Evolutionary conservation across 176 grass and related monocot genomes (phyloP).

Genomic region (Miscanthus lutarioriparius): DNA sequence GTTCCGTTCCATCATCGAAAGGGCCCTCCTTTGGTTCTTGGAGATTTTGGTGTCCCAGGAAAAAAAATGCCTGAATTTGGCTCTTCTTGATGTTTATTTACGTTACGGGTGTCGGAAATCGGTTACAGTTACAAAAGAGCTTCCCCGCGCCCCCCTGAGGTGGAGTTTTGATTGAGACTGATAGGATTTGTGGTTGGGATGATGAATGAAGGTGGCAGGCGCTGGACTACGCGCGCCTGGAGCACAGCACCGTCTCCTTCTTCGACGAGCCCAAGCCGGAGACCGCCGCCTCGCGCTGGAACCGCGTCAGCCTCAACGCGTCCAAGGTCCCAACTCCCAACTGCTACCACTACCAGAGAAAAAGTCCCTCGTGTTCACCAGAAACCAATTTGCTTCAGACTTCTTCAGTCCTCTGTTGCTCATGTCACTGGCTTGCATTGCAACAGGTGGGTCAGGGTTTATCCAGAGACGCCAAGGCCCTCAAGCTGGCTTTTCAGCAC

Average conservation of each 20-base stretch:
- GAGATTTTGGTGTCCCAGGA: not conserved
- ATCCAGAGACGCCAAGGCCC: slow-evolving; percentile 63
- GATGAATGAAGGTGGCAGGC: slow-evolving; percentile 71
- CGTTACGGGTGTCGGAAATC: not conserved
- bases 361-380: not conserved
- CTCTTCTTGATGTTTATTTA: not conserved
- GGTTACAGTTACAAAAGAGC: not conserved
- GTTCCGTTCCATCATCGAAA: not conserved
- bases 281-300: slow-evolving; percentile 78
- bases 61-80: not conserved
- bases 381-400: not conserved
- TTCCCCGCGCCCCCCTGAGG: not conserved
- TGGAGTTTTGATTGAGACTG: not conserved
- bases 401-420: not conserved
- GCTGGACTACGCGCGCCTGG: slow-evolving; percentile 68
- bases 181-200: not conserved
- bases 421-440: not conserved
- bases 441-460: slow-evolving; percentile 82
- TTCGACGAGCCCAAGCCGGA: slow-evolving; percentile 73
- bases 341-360: not conserved
- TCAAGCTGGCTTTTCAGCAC: slow-evolving; percentile 92
- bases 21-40: not conserved
- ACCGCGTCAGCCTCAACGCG: slow-evolving; percentile 74
- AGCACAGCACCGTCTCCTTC: slow-evolving; percentile 82
- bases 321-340: slow-evolving; percentile 56